Base-by-base conservation (phyloP, 2,329 filamentous ascomycete species). In the Colletotrichum gigasporum region DNA sequence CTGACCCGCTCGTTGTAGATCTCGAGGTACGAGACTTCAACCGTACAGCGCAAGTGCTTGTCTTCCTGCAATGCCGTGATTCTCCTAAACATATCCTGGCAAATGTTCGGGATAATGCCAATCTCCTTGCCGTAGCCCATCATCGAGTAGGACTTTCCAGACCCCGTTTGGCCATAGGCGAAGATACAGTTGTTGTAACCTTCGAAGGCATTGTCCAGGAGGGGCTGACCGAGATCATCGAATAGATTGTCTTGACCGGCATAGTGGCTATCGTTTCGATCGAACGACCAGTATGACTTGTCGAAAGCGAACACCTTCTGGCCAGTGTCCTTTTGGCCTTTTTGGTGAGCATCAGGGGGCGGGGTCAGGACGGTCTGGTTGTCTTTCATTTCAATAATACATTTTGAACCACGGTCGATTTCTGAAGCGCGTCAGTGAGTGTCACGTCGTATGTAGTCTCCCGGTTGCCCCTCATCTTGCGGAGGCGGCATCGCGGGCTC, bases 161-260 rank as follows among this genome's bases (percentile, higher is more conserved):
- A 98, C 70, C 96, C 96, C 2, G 96, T 99, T 82, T 99, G 96
- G 16, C 96, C 96, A 75, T 99, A 99, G 12, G 96, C 96, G 76
- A 99, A 99, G 74, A 99, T 99, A 84, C 96, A 99, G 79, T 98
- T 99, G 84, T 99, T 98, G 83, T 98, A 99, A 44, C 96, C 96
- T 73, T 95, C 89, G 75, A 99, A 99, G 16, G 96, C 96, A 87
- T 99, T 99, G 81, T 99, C 95, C 70, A 99, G 86, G 63, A 99
- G 85, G 55, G 96, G 96, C 70, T 89, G 88, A 67, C 96, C 96
- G 67, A 99, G 81, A 75, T 98, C 96, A 56, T 89, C 85, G 77
- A 97, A 96, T 16, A 99, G 84, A 73, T 96, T 87, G 65, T 95
- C 91, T 76, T 99, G 96, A 16, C 92, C 93, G 44, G 96, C 95